Conservation (phyloP, 305 asterid species). For the Fraxinus sp. region DNA sequence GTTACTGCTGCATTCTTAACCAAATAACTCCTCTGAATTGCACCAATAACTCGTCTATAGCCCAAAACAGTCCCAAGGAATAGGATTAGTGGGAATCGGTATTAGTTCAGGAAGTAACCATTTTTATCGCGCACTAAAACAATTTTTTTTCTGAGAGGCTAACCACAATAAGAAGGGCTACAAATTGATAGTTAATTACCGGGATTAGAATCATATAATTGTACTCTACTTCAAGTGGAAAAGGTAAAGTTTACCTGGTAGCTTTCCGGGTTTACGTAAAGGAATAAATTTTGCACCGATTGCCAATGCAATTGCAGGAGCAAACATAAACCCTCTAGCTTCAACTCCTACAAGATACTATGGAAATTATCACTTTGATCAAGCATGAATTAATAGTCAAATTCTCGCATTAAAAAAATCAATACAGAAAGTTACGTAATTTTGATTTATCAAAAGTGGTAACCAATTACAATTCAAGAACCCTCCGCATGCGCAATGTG, state of each 20-base stretch:
- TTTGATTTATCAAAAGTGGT: not conserved
- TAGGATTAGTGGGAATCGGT: not conserved
- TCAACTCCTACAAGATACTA: conserved; percentile 30
- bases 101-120: not conserved
- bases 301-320: conserved; percentile 73
- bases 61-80: not conserved
- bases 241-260: conserved; percentile 54
- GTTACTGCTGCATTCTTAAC: not conserved
- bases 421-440: conserved; percentile 9
- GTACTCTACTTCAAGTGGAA: not conserved
- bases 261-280: conserved; percentile 71
- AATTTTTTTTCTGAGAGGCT: not conserved
- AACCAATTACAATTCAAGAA: not conserved
- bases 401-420: conserved; percentile 11
- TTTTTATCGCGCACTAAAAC: not conserved
- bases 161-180: not conserved
- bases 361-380: conserved; percentile 1
- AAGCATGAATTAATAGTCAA: conserved; percentile 17
- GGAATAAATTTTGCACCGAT: conserved; percentile 88
- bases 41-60: not conserved
- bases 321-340: conserved; percentile 91
- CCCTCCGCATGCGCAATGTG: not conserved
- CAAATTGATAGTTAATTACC: not conserved
- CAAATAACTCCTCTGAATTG: not conserved
- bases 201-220: not conserved